Conservation (phyloP, 2,329 filamentous ascomycete species). For the Ascochyta koolunga region DNA sequence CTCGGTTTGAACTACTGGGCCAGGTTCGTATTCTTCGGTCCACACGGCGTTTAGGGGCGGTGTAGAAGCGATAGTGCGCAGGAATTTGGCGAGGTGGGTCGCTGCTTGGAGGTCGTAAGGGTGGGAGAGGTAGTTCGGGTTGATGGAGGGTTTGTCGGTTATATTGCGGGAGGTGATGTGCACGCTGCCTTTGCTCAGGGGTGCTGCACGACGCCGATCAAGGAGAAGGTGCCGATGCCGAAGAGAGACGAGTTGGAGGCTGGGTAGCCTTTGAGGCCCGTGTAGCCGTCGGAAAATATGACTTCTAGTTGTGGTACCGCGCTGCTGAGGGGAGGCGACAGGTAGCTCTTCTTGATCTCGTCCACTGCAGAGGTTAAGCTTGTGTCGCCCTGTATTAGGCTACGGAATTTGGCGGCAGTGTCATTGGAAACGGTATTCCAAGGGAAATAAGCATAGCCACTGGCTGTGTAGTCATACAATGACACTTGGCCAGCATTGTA, state of each 20-base stretch:
- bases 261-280: constrained; percentile 48
- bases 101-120: constrained; percentile 36
- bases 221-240: constrained; percentile 39
- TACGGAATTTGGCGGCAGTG: constrained; percentile 36
- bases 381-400: constrained; percentile 38
- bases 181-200: constrained; percentile 40
- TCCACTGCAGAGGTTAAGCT: constrained; percentile 22
- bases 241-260: constrained; percentile 32
- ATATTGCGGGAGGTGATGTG: constrained; percentile 33
- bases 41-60: constrained; percentile 36
- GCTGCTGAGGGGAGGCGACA: constrained; percentile 39
- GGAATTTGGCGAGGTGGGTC: constrained; percentile 29
- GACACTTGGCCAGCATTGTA: constrained; percentile 42
- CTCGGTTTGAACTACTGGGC: constrained; percentile 32
- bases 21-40: constrained; percentile 41
- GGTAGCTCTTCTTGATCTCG: constrained; percentile 36
- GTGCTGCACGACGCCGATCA: constrained; percentile 45
- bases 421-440: constrained; percentile 50
- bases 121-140: constrained; percentile 38
- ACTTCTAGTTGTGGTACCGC: constrained; percentile 52
- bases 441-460: constrained; percentile 51
- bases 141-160: constrained; percentile 32
- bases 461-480: constrained; percentile 51
- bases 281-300: constrained; percentile 56
- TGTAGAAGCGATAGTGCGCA: constrained; percentile 33